Evolutionary conservation across 2,329 filamentous ascomycete species (phyloP).

Genomic region (Aspergillus sp.): DNA sequence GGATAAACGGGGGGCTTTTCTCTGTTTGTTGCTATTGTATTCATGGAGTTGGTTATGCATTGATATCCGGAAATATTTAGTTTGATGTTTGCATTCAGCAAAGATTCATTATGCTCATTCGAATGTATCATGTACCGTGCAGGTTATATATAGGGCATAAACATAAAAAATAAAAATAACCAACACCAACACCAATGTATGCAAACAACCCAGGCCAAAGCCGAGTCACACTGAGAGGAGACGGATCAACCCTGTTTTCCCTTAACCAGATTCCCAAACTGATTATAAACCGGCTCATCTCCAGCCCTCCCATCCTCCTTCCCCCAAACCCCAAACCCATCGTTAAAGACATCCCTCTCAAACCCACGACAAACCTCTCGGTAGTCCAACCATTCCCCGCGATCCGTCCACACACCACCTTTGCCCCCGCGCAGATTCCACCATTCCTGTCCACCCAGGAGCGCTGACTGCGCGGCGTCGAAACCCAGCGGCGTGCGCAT

Average conservation of each 20-base stretch:
- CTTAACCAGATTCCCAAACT: constrained; percentile 30
- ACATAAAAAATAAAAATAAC: too few species aligned
- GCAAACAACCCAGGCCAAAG: constrained; percentile 2
- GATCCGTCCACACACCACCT: constrained; percentile 48
- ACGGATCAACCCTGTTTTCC: constrained; percentile 24
- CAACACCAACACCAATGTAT: too few species aligned
- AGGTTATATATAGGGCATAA: too few species aligned
- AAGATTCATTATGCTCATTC: too few species aligned
- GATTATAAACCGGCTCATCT: constrained; percentile 29
- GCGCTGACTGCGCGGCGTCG: constrained; percentile 36
- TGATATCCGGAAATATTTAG: too few species aligned
- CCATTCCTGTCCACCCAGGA: constrained; percentile 40
- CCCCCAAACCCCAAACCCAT: constrained; percentile 38
- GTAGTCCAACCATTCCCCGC: constrained; percentile 43
- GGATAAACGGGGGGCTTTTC: too few species aligned
- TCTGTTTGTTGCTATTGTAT: too few species aligned
- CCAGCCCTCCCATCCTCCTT: constrained; percentile 24
- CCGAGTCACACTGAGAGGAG: constrained; percentile 8
- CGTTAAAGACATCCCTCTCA: constrained; percentile 41
- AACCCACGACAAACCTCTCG: constrained; percentile 41
- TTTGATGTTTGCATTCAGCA: too few species aligned
- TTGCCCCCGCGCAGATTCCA: constrained; percentile 45
- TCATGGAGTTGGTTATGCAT: too few species aligned
- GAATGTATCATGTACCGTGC: too few species aligned
- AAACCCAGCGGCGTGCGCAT: constrained; percentile 38